Base-by-base conservation (phyloP, 768 basidiomycete species). In the Lactarius indigo region DNA sequence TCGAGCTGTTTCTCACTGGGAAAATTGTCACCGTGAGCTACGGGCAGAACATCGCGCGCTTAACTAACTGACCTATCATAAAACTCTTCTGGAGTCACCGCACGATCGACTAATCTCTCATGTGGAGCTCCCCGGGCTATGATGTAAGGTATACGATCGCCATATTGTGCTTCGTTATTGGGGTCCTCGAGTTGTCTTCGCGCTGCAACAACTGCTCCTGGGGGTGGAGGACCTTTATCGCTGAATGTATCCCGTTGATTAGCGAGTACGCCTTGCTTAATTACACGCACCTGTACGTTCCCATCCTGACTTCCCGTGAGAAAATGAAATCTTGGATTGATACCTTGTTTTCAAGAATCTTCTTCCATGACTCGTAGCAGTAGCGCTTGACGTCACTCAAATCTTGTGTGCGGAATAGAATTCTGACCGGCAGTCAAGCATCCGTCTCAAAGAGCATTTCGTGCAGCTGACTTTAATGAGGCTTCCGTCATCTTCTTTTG, bases 301-400 rank as follows among this genome's bases (percentile, higher is more conserved):
- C 97, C 82, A 98, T 83, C 72, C 80, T 88, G 33, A 98, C 95
- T 76, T 96, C 93, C 74, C 96, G 96, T 0, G 96, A 88, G 70
- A 98, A 94, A 41, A 94, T 89, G 72, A 97, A 97, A 74, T 98
- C 96, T 71, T 96, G 91, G n/a, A 92, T 78, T 2, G 92, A 89
- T 2, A 85, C 88, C 69, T 84, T 87, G 66, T 92, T 88, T 64
- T 92, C 88, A 55, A 95, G 75, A 50, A 99, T 82, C 74, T 90
- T 92, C 12, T 84, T 81, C 94, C 94, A 98, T 12, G 91, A 89
- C 26, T 81, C 79, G 69, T 83, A 87, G 72, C 94, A 96, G 72
- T 95, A 97, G 6, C 87, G 85, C 75, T 98, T 98, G 72, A 98
- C 87, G 71, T 87, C 78, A 68, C 91, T 96, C 10, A 98, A 81